Evolutionary conservation across 2,329 filamentous ascomycete species (phyloP).

Genomic region (Hypoxylon sp.): DNA sequence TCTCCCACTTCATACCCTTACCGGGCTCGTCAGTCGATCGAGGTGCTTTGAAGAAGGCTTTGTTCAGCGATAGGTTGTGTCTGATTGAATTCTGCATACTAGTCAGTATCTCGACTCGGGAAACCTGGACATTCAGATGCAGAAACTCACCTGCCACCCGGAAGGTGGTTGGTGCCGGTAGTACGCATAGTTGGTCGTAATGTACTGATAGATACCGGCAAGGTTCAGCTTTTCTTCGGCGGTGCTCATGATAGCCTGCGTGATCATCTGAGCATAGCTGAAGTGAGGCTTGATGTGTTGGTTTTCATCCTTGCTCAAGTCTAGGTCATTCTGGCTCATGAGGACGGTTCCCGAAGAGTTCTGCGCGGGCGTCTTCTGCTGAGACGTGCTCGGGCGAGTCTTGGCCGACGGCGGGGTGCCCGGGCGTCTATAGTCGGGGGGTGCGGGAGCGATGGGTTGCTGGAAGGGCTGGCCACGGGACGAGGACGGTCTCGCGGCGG

Average conservation of each 20-base stretch:
- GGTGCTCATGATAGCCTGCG: conserved; percentile 90
- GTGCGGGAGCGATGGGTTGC: conserved; percentile 65
- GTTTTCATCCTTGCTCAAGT: conserved; percentile 82
- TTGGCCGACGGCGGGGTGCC: conserved; percentile 65
- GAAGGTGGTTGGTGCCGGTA: conserved; percentile 79
- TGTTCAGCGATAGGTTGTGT: conserved; percentile 94
- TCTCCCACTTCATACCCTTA: conserved; percentile 99
- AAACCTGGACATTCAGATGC: background rate
- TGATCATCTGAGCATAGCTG: conserved; percentile 97
- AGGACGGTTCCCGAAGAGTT: conserved; percentile 52
- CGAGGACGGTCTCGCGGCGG: conserved; percentile 32
- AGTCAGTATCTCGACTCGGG: conserved; percentile 36
- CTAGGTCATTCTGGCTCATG: conserved; percentile 65
- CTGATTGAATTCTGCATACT: conserved; percentile 83
- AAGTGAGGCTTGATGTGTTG: conserved; percentile 94
- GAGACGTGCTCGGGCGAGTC: conserved; percentile 44
- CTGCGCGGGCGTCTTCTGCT: conserved; percentile 51
- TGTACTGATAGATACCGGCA: conserved; percentile 92
- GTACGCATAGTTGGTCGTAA: conserved; percentile 90
- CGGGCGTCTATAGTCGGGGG: conserved; percentile 66
- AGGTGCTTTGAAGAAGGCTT: conserved; percentile 92
- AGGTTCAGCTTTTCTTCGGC: conserved; percentile 88
- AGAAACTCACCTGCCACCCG: conserved; percentile 83
- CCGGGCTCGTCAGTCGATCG: conserved; percentile 93
- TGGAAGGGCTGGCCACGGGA: conserved; percentile 46